phyloP scores from a whole-genome alignment of 495 filamentous ascomycete genomes.

The Hyaloscypha hepaticicola region DNA sequence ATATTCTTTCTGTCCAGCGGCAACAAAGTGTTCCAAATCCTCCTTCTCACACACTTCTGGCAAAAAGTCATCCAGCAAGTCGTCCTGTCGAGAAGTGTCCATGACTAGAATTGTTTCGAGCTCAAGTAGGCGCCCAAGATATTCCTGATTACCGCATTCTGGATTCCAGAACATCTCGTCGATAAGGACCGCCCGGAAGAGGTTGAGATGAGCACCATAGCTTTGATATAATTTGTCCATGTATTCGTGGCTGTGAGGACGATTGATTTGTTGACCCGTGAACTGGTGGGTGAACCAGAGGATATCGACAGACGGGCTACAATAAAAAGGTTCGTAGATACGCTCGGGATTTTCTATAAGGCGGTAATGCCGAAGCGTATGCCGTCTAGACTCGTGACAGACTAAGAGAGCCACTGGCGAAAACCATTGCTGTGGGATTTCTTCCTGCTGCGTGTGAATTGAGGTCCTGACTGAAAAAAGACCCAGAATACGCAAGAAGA shows the following conservation, averaged over 20 bases:
- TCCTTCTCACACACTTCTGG: neutral
- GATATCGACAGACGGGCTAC: neutral
- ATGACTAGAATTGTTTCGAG: neutral
- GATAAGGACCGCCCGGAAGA: neutral
- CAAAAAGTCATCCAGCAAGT: neutral
- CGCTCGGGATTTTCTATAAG: neutral
- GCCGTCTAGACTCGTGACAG: neutral
- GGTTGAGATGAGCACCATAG: neutral
- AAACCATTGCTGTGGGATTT: neutral
- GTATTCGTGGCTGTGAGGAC: neutral
- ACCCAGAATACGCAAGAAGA: neutral
- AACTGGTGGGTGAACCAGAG: neutral
- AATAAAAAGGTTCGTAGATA: neutral
- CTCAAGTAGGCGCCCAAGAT: neutral
- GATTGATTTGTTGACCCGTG: neutral
- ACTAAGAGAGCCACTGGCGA: neutral
- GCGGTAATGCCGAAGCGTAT: neutral
- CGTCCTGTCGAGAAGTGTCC: neutral
- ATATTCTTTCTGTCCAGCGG: neutral
- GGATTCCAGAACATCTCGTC: neutral
- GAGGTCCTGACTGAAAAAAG: neutral
- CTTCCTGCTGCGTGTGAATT: neutral
- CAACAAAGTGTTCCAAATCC: neutral
- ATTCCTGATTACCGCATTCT: neutral
- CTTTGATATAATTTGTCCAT: neutral